Conservation (phyloP, 129 eudicot species). For the Centrapalus pauciflorus region DNA sequence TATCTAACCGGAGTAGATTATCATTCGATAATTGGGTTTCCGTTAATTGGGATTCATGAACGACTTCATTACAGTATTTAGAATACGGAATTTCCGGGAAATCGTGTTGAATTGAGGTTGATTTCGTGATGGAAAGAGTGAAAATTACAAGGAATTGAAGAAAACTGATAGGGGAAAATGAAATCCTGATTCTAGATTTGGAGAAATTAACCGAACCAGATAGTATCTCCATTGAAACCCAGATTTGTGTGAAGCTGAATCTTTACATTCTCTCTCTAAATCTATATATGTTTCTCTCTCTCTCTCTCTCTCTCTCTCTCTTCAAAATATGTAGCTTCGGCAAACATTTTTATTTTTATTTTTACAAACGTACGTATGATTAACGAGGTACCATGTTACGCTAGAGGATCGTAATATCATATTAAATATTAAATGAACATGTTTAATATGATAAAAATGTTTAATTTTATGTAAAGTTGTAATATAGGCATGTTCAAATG, state of each 20-base stretch:
- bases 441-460: no score
- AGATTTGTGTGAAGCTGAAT: constrained; percentile 15
- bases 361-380: no score
- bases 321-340: background rate
- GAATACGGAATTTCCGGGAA: constrained; percentile 34
- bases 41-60: constrained; percentile 31
- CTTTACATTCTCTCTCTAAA: constrained; percentile 14
- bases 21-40: background rate
- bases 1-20: constrained; percentile 19
- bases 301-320: constrained; percentile 19
- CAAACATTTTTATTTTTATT: no score
- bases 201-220: background rate
- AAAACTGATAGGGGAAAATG: background rate
- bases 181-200: constrained; percentile 22
- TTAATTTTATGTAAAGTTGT: no score
- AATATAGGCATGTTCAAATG: no score
- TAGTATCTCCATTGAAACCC: constrained; percentile 23
- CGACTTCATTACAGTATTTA: constrained; percentile 41
- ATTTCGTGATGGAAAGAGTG: constrained; percentile 16
- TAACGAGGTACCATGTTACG: no score
- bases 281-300: constrained; percentile 20
- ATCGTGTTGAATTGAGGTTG: constrained; percentile 23
- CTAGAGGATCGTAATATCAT: no score
- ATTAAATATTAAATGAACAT: no score
- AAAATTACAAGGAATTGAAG: constrained; percentile 24